Evolutionary conservation across 2,329 filamentous ascomycete species (phyloP), one percentile per base, ranked within the genome.

Genomic region (Apiospora kogelbergensis): DNA sequence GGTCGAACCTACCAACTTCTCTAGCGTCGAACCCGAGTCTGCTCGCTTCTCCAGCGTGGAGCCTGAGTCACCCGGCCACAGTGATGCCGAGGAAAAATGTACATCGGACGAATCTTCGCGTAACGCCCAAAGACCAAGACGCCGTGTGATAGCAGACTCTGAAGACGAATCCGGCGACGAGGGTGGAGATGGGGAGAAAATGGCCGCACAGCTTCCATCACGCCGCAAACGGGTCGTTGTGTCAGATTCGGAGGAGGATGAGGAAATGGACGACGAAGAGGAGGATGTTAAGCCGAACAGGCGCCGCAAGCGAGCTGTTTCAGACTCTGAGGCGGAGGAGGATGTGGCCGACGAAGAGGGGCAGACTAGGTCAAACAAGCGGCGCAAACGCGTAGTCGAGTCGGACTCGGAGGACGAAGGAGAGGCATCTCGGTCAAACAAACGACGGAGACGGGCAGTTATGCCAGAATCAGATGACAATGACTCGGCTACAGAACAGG

Each of bases 11-110:
- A 72, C 69, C 1, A 70, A 69, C 17, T 71, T 74, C 48, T 74
- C 73, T 22, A 64, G 60, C 60, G 60, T 64, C 10, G 60, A 64
- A 9, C 33, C 60, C 10, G 60, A 64, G 2, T 64, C 60, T 5
- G 72, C 69, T 0, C 68, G 67, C 22, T 71, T 74, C 57, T 74
- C 73, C n/a, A 65, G 63, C 22, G n/a, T 65, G 6, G 63, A 65
- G 17, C 63, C 63, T 2, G 63, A 26, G n/a, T 65, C 40, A 1
- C 72, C 71, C 1, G 46, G 37, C 11, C 66, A 65, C n/a, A 44
- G 26, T 30, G 63, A 44, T 41, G 40, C 37, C 1, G 65, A 53
- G 6, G 44, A 10, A n/a, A 40, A 15, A 1, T 33, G 24, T 20
- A 46, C 26, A 22, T 30, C 11, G n/a, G 65, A 66, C 15, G 37